Percentiles rank a stretch among this genome's conserved stretches.
phyloP scores from a whole-genome alignment of 352 stramenopile species.

The Elongisporangium prolatum region DNA sequence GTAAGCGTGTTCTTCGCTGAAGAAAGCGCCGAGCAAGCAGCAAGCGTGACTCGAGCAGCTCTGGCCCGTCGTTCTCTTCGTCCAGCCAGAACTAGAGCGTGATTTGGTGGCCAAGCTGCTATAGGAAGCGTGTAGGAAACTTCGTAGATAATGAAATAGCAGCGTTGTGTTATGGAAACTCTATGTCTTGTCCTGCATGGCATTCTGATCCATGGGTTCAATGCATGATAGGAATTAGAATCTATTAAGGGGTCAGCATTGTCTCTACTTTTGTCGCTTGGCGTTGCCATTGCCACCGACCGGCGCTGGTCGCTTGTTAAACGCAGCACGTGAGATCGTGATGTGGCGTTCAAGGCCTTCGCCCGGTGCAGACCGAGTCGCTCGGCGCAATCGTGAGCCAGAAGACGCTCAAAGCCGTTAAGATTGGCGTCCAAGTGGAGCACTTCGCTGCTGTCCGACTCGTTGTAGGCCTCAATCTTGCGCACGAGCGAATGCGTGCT shows the following conservation, averaged over 20 bases:
- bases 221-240: not conserved
- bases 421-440: conserved; percentile 72
- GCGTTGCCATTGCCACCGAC: not conserved
- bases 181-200: not conserved
- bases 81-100: not conserved
- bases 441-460: conserved; percentile 33
- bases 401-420: conserved; percentile 78
- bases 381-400: conserved; percentile 81
- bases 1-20: conserved; percentile 30
- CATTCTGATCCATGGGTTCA: not conserved
- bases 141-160: not conserved
- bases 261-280: not conserved
- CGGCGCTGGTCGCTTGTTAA: not conserved
- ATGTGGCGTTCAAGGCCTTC: conserved; percentile 77
- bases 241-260: not conserved
- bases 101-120: not conserved
- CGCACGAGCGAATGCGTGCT: conserved; percentile 81
- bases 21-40: conserved; percentile 1
- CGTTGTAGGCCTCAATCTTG: conserved; percentile 70
- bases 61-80: not conserved
- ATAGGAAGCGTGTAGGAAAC: not conserved
- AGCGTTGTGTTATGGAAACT: not conserved
- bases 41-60: not conserved
- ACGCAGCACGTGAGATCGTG: conserved; percentile 31
- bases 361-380: conserved; percentile 58